Evolutionary conservation across 768 basidiomycete species (phyloP), one percentile per base, ranked within the genome.

Genomic region (Termitomyces bulborhizus): DNA sequence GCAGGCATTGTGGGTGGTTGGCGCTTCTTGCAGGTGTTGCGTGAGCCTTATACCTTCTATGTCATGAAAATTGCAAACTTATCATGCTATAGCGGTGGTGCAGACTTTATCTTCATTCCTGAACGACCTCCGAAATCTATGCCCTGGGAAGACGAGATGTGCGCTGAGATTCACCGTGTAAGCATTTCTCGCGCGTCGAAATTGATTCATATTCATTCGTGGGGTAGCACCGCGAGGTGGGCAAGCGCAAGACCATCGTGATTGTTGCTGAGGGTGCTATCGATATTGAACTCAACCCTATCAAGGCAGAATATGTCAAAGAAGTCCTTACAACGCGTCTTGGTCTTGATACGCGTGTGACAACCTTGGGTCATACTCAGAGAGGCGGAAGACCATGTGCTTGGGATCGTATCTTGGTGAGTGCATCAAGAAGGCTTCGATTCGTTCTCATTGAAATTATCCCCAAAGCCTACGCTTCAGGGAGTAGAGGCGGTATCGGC

Each of bases 1-100:
- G 97, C n/a, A 77, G 96, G 54, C 92, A 98, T 68, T 98, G 97
- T 70, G 97, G 97, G n/a, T 99, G 97, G 97, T 77, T 98, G 16
- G 94, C 97, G 2, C 76, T 98, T 24, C 78, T 94, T 64, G 97
- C 94, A 11, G 94, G 90, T 58, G 88, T 98, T 48, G 90, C 90
- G 86, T 90, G 64, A 56, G 82, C 73, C 4, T 34, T 15, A 3
- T 39, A 15, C 6, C 6, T 44, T 34, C 26, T 13, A 46, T 13
- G 13, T 24, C 34, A 51, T 29, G 6, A 41, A 51, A 57, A 46
- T 16, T 7, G 32, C 11, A 15, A 18, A 21, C 31, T 48, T 27
- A 54, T 46, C 13, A 44, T 8, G 16, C 36, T 4, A 36, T 50
- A 91, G 90, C 59, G 83, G 84, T 46, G 97, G 96, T 11, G 97